Percentiles rank a stretch among this genome's conserved stretches.
Conservation (phyloP, 2,329 filamentous ascomycete genomes). For the Sporothrix curviconia region DNA sequence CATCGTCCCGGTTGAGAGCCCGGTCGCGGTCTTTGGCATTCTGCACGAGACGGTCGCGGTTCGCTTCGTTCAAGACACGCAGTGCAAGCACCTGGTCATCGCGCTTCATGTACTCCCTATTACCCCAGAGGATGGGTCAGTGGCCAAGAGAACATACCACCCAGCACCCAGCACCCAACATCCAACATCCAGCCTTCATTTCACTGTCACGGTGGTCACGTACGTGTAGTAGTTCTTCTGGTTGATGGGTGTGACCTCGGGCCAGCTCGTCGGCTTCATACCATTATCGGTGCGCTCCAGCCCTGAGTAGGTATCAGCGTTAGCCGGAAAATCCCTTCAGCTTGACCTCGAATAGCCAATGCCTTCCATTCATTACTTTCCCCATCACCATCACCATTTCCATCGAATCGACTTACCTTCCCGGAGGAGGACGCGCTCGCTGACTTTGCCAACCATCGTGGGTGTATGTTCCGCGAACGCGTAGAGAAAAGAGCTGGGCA, state of each 20-base stretch:
- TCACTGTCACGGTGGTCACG: conserved; percentile 26
- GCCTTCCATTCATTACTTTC: background rate
- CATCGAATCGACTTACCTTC: conserved; percentile 42
- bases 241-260: conserved; percentile 87
- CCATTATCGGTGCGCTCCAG: conserved; percentile 97
- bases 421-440: conserved; percentile 56
- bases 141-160: background rate
- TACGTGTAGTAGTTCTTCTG: conserved; percentile 99
- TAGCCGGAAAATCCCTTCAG: too few relatives aligned
- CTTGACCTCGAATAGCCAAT: too few relatives aligned
- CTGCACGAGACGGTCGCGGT: conserved; percentile 74
- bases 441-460: conserved; percentile 58
- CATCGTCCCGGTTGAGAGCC: conserved; percentile 59
- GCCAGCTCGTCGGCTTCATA: conserved; percentile 93
- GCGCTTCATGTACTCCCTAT: conserved; percentile 91
- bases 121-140: background rate
- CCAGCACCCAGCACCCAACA: too few relatives aligned
- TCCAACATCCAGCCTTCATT: background rate
- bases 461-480: background rate
- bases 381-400: background rate
- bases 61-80: conserved; percentile 81
- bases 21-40: conserved; percentile 83
- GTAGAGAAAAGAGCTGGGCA: background rate
- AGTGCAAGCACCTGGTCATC: conserved; percentile 93
- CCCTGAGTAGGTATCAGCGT: conserved; percentile 44